phyloP scores from a whole-genome alignment of 257 asterid genomes.

The Rehmannia glutinosa region DNA sequence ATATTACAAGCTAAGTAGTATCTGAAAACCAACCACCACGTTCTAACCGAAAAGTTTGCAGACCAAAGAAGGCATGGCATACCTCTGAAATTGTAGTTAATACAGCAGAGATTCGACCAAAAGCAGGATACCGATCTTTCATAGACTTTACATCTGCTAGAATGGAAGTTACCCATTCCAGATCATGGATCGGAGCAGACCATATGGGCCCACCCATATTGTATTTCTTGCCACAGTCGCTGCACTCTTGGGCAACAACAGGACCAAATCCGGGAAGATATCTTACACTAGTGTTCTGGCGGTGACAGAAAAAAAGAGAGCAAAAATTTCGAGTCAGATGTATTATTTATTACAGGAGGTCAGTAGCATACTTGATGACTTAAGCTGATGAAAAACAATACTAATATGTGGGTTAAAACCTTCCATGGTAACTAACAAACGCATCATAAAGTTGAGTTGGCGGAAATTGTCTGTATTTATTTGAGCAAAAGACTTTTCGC shows the following conservation, averaged over 20 bases:
- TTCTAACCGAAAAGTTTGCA: too few species aligned
- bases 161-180: conserved; percentile 85
- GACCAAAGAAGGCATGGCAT: too few species aligned
- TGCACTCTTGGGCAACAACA: conserved; percentile 76
- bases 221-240: conserved; percentile 88
- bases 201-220: conserved; percentile 99
- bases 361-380: too few species aligned
- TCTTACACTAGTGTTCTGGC: conserved; percentile 71
- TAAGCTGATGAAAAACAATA: too few species aligned
- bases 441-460: too few species aligned
- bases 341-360: too few species aligned
- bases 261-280: conserved; percentile 98
- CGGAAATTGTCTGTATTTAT: too few species aligned
- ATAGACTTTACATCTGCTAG: conserved; percentile 64
- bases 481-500: too few species aligned
- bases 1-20: neutral
- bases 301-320: neutral
- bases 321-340: neutral
- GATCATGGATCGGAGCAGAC: conserved; percentile 97
- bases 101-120: conserved; percentile 69
- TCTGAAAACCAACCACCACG: too few species aligned
- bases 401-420: too few species aligned
- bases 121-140: conserved; percentile 83
- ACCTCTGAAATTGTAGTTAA: conserved; percentile 96
- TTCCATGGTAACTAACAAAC: too few species aligned